Evolutionary conservation across 108 stramenopile species (phyloP).

Genomic region (Skeletonema menzelii): DNA sequence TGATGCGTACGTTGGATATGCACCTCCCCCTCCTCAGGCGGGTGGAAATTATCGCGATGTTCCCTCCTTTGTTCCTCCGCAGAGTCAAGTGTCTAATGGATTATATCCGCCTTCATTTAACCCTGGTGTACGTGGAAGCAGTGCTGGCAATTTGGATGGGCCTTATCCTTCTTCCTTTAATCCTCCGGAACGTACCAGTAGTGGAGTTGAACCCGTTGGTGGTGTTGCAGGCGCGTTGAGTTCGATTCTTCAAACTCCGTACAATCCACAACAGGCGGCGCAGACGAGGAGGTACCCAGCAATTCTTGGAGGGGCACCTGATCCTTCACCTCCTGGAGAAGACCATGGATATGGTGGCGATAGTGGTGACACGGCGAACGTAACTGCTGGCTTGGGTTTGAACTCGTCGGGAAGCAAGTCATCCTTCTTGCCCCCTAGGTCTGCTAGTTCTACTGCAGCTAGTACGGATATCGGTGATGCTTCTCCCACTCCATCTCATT

Average conservation of each 20-base stretch:
- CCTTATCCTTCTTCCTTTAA: neutral
- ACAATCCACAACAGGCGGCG: constrained; percentile 27
- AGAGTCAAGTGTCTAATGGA: neutral
- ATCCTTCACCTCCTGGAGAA: neutral
- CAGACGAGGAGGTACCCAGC: constrained; percentile 44
- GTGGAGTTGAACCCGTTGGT: neutral
- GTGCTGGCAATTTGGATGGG: neutral
- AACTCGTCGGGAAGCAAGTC: neutral
- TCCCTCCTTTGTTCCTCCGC: constrained; percentile 32
- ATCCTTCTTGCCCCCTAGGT: neutral
- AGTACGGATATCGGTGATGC: neutral
- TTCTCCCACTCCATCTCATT: neutral
- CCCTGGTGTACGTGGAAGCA: neutral
- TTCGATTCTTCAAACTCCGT: constrained; percentile 26
- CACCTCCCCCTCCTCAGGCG: neutral
- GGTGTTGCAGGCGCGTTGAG: constrained; percentile 15
- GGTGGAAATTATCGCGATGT: constrained; percentile 15
- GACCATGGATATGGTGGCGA: constrained; percentile 7
- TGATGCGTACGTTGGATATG: constrained; percentile 1
- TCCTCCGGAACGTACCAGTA: neutral
- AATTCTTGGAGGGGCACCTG: constrained; percentile 39
- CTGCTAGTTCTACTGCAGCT: neutral
- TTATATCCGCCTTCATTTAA: neutral
- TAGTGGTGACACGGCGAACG: neutral
- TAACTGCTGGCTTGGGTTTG: neutral